These are phyloP conservation scores for Kurtzmaniella quercitrusa DNA, from an alignment of 1,139 yeast species.

Conservation along the genomic window DNA sequence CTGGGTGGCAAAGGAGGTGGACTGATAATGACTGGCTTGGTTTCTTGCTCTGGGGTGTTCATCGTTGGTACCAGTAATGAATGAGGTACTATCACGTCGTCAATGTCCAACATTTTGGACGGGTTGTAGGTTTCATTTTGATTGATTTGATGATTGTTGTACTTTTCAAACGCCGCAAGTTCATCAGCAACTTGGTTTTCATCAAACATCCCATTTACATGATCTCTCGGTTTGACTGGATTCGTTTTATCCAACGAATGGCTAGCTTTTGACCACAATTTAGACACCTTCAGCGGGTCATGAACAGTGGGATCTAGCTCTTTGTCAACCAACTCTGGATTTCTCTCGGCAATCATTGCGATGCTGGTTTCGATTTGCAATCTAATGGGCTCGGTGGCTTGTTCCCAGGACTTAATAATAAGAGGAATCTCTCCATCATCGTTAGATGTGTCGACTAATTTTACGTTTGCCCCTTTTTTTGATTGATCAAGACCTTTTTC, in stretches of 20 bases:
- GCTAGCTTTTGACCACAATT: conserved; percentile 26
- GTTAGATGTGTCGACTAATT: conserved; percentile 1
- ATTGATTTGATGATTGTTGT: conserved; percentile 24
- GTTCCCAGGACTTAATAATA: conserved; percentile 34
- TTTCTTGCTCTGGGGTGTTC: neutral
- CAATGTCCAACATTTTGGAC: conserved; percentile 15
- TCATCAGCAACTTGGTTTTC: conserved; percentile 33
- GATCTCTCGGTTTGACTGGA: conserved; percentile 25
- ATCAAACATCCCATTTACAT: conserved; percentile 28
- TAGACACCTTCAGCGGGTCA: conserved; percentile 17
- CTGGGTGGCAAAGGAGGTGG: conserved; percentile 32
- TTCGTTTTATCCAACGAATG: conserved; percentile 23
- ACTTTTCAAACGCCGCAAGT: conserved; percentile 26
- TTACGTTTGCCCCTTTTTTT: no score
- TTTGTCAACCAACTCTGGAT: conserved; percentile 27
- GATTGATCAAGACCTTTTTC: no score
- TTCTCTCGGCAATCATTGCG: conserved; percentile 22
- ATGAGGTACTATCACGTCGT: conserved; percentile 17
- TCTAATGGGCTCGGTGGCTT: conserved; percentile 24
- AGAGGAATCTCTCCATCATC: conserved; percentile 9
- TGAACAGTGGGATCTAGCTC: conserved; percentile 30
- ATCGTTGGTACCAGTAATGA: conserved; percentile 1
- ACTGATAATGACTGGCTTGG: neutral
- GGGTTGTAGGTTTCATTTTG: conserved; percentile 30
- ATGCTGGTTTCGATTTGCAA: conserved; percentile 36